Percentiles rank a stretch among this genome's conserved stretches.
phyloP scores from a whole-genome alignment of 805 yeast species.

The Gaillardinia entomophila region DNA sequence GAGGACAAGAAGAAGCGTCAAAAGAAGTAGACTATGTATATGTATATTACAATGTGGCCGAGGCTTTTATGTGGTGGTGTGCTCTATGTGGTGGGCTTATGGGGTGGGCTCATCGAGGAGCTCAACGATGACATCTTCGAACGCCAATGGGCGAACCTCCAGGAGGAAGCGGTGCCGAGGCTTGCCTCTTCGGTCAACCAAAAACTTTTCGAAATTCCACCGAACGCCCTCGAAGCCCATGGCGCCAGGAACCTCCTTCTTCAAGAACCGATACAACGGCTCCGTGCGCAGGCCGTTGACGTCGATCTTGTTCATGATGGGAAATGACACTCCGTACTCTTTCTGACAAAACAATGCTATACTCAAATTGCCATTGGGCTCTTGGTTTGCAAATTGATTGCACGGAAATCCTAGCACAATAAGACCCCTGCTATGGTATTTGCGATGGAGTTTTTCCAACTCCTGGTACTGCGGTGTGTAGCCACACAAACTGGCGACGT shows the following conservation, averaged over 20 bases:
- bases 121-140: constrained; percentile 32
- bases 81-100: too few relatives aligned
- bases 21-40: neutral
- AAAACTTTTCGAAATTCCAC: constrained; percentile 79
- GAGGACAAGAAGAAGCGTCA: neutral
- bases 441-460: constrained; percentile 60
- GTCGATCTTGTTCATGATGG: constrained; percentile 28
- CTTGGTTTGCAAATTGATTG: constrained; percentile 81
- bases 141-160: constrained; percentile 56
- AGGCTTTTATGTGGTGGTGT: too few relatives aligned
- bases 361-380: constrained; percentile 53
- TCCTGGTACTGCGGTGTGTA: constrained; percentile 43
- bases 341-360: constrained; percentile 14
- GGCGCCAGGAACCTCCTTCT: constrained; percentile 17
- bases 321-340: constrained; percentile 29
- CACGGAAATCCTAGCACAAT: constrained; percentile 83
- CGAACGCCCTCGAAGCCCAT: constrained; percentile 44
- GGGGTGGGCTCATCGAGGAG: constrained; percentile 12
- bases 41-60: neutral
- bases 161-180: constrained; percentile 62
- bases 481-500: constrained; percentile 17
- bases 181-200: constrained; percentile 51
- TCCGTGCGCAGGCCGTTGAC: constrained; percentile 32
- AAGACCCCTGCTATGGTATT: constrained; percentile 59
- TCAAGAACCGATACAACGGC: constrained; percentile 25